These are phyloP conservation scores for Triadica sebifera DNA, from an alignment of 345 rosid genomes.

Conservation along the genomic window DNA sequence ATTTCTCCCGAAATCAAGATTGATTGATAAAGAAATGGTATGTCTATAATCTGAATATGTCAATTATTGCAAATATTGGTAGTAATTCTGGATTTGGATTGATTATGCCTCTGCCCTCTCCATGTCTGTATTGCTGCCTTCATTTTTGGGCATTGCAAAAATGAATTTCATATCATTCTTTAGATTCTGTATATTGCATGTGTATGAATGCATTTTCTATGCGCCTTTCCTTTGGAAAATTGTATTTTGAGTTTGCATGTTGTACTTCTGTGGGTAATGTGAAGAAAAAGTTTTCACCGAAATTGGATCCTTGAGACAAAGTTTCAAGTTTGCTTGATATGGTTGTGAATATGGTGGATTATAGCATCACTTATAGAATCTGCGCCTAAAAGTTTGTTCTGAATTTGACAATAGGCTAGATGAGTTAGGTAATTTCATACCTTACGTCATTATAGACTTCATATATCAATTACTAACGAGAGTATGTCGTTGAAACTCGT, in stretches of 20 bases:
- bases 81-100: slow-evolving; percentile 13
- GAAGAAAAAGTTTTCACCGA: not conserved
- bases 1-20: slow-evolving; percentile 43
- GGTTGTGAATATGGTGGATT: not conserved
- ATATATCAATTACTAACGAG: slow-evolving; percentile 9
- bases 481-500: slow-evolving; percentile 1
- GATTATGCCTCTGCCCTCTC: not conserved
- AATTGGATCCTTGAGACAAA: not conserved
- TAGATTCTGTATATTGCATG: not conserved
- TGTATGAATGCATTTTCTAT: not conserved
- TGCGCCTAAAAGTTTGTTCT: not conserved
- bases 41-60: slow-evolving; percentile 29
- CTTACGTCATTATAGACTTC: not conserved
- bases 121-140: not conserved
- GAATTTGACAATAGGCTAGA: not conserved
- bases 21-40: slow-evolving; percentile 88
- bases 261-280: not conserved
- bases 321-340: not conserved
- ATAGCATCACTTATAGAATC: not conserved
- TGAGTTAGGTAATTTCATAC: not conserved
- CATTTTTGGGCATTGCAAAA: not conserved
- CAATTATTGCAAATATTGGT: slow-evolving; percentile 8
- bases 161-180: not conserved
- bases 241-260: not conserved
- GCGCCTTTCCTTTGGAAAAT: not conserved